Base-by-base conservation (phyloP, 1,284 basidiomycete species). In the Boletus sp. region DNA sequence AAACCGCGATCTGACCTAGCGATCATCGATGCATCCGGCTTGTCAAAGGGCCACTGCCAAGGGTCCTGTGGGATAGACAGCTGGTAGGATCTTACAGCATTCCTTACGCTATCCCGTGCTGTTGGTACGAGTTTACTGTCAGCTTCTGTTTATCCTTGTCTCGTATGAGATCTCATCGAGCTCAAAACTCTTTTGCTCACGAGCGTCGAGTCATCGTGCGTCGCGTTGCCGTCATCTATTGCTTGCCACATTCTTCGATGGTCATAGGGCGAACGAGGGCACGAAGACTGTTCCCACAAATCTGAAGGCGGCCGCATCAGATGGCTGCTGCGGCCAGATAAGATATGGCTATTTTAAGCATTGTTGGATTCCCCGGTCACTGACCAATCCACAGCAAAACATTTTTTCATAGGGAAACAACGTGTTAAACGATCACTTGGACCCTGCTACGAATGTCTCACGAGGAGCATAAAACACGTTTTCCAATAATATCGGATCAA, bases 21-120 rank as follows among this genome's bases (percentile, higher is more conserved):
- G 39, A 44, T 29, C 44, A 49, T 34, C 20, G 16, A 49, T 14
- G 23, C 16, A 41, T 40, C 38, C 7, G 20, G 30, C 16, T 32
- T 33, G 30, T 14, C 29, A 38, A 33, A 27, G 8, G n/a, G 54
- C 41, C 35, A 32, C 38, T 27, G 44, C n/a, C 51, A 20, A 44
- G 54, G 44, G 35, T 35, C n/a, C 42, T 55, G 48, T 51, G 51
- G n/a, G n/a, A 9, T 12, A 23, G 32, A 4, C 49, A 44, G 44
- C 8, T 25, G 33, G 14, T 35, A 25, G 22, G 23, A 25, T 37
- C 41, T 27, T 37, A 55, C 38, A 51, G 36, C 36, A 38, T 32
- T 3, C 7, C 17, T 19, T 34, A n/a, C 37, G 27, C 41, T 32
- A 55, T 19, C n/a, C 35, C 16, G 27, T 32, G n/a, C 16, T 10